Evolutionary conservation across 176 grass and related monocot genomes (phyloP), one percentile per base, ranked within the genome.

Genomic region (Zea luxurians): DNA sequence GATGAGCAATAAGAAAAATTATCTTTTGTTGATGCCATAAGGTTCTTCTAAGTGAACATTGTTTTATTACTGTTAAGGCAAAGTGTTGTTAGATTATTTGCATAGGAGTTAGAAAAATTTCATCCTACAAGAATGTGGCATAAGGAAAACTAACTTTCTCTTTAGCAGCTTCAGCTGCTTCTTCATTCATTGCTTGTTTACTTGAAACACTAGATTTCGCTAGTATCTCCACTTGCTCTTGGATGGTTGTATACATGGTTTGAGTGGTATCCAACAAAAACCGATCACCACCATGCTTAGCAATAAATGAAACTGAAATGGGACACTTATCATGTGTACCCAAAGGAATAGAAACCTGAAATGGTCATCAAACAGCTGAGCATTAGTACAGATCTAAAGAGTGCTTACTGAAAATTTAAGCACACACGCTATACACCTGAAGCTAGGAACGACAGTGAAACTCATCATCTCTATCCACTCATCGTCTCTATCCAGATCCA

Each of bases 151-250:
- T 82, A 38, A 90, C 96, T 76, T 78, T 99, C 68, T 93, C 92
- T 91, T 99, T 99, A 52, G 96, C 96, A 70, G 88, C 83, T 81
- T 99, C 90, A 80, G 96, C 96, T 59, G 90, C 87, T 82, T 93
- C 96, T 87, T 96, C 96, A 2, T 87, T 93, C 66, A 82, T 93
- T 21, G 89, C 82, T 64, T 88, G 75, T 76, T 84, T 94, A 79
- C 84, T 89, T 57, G 85, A 92, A 78, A 86, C 73, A 63, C 89
- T 93, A 79, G 90, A 96, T 75, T 91, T 96, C 7, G 74, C 50
- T 20, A 95, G 78, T 21, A 88, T 61, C 42, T 93, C 82, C 61
- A 78, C 80, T 88, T 99, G 81, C 83, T 96, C 92, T 89, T 93
- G 90, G 66, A 99, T 87, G 84, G 82, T 87, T 15, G 81, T 59